Evolutionary conservation across 768 basidiomycete genomes (phyloP).

Genomic region (Suillus placidus): DNA sequence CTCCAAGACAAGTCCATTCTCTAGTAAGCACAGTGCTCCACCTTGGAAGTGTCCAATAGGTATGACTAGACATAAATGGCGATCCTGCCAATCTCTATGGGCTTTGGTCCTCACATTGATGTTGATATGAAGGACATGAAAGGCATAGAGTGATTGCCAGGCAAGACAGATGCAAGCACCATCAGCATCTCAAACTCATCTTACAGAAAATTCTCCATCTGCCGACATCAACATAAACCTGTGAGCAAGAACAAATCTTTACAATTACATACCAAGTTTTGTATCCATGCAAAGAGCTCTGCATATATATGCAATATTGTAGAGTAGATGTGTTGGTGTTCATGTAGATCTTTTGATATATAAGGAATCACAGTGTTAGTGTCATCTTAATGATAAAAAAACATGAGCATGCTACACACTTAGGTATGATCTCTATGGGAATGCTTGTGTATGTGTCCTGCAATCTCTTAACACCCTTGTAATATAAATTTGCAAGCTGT

Average conservation of each 20-base stretch:
- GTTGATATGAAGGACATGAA: slow-evolving; percentile 11
- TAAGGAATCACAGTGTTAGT: background rate
- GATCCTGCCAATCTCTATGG: slow-evolving; percentile 5
- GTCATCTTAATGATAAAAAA: background rate
- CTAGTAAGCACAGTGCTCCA: slow-evolving; percentile 11
- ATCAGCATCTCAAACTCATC: slow-evolving; percentile 10
- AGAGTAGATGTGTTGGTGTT: background rate
- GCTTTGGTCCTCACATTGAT: slow-evolving; percentile 14
- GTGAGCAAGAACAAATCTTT: background rate
- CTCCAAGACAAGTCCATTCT: slow-evolving; percentile 12
- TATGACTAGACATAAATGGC: slow-evolving; percentile 7
- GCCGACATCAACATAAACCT: background rate
- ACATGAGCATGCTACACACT: background rate
- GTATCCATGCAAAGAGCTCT: background rate
- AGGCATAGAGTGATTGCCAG: background rate
- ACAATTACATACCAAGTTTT: background rate
- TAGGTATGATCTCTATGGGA: background rate
- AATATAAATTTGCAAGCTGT: background rate
- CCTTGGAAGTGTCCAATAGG: slow-evolving; percentile 10
- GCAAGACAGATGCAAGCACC: background rate
- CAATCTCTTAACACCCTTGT: background rate
- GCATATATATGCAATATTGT: background rate
- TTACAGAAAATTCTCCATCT: background rate
- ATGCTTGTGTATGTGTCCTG: background rate
- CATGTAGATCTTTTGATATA: background rate